Evolutionary conservation across 2,329 filamentous ascomycete species (phyloP), one percentile per base, ranked within the genome.

Genomic region (Neofusicoccum sp.): DNA sequence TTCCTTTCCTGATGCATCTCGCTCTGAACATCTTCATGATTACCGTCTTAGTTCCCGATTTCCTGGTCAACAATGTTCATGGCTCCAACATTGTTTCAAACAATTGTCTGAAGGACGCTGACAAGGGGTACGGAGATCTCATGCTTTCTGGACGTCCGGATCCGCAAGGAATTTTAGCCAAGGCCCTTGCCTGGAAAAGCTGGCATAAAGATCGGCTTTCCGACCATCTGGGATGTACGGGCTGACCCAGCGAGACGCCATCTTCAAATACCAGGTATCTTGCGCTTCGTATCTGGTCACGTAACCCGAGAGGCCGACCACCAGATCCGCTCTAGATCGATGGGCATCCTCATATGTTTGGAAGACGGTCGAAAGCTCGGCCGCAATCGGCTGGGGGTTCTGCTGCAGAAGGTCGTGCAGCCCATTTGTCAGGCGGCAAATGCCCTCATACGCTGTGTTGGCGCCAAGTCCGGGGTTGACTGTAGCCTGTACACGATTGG

Each of bases 391-490:
- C n/a, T 11, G 38, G 2, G 6, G 36, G 51, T n/a, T 36, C 11
- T 9, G 28, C 4, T 1, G 36, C 28, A 56, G 51, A 2, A 56
- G 51, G n/a, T 14, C 28, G 40, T 47, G 54, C 11, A 58, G 54
- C 3, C 16, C 16, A 41, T 58, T 58, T 16, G 54, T 58, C 3
- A 58, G 41, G 31, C 30, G 41, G 4, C 45, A 40, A 16, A 58
- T 58, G 54, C 54, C 43, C 6, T 58, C 54, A 31, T 45, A 45
- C 28, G 41, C 43, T 2, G 54, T 45, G 54, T 58, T 58, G 31
- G 41, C 54, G 30, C 54, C 54, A 41, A 58, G 54, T 26, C 54
- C 54, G 20, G 43, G 40, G 41, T 58, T 58, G 40, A 47, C 41
- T 31, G 54, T 58, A 3, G 43, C 51, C 51, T 54, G 34, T 26